These are phyloP conservation scores for Infundibulicybe gibba DNA, from an alignment of 768 basidiomycete genomes.

Conservation along the genomic window DNA sequence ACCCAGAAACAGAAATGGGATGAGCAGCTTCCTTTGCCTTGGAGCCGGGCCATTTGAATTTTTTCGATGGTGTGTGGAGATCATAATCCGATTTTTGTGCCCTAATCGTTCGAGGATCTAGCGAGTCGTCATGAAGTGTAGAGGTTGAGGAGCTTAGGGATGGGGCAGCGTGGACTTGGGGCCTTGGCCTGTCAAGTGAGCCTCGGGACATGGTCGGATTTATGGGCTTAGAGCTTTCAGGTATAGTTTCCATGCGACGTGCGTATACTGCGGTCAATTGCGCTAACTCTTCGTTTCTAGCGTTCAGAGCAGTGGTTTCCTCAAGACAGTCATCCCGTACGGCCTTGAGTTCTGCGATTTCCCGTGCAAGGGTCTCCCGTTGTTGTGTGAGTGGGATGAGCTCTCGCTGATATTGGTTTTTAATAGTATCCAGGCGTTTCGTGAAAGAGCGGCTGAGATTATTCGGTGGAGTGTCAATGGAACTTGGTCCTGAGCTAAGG, in stretches of 20 bases:
- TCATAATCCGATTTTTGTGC: conserved; percentile 44
- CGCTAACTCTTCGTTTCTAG: conserved; percentile 89
- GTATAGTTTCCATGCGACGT: conserved; percentile 65
- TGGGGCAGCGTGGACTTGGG: conserved; percentile 22
- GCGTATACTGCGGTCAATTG: conserved; percentile 82
- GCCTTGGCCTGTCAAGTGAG: conserved; percentile 24
- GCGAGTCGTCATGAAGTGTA: conserved; percentile 45
- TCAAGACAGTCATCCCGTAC: conserved; percentile 85
- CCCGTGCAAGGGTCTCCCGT: conserved; percentile 72
- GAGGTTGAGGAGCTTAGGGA: conserved; percentile 42
- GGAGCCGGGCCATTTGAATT: conserved; percentile 70
- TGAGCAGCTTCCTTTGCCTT: conserved; percentile 44
- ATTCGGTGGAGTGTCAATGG: conserved; percentile 33
- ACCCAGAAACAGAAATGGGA: conserved; percentile 15
- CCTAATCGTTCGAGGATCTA: conserved; percentile 32
- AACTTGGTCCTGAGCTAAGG: conserved; percentile 22
- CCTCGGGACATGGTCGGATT: conserved; percentile 15
- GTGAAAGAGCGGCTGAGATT: conserved; percentile 71
- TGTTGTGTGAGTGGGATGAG: conserved; percentile 81
- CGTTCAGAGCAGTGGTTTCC: conserved; percentile 87
- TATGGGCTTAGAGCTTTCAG: conserved; percentile 27
- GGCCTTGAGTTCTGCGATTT: conserved; percentile 84
- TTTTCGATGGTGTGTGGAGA: conserved; percentile 47
- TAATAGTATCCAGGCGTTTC: conserved; percentile 82
- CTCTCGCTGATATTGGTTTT: conserved; percentile 83